phyloP scores from a whole-genome alignment of 164 flowering plant species.

The Magnolia changhungtana region DNA sequence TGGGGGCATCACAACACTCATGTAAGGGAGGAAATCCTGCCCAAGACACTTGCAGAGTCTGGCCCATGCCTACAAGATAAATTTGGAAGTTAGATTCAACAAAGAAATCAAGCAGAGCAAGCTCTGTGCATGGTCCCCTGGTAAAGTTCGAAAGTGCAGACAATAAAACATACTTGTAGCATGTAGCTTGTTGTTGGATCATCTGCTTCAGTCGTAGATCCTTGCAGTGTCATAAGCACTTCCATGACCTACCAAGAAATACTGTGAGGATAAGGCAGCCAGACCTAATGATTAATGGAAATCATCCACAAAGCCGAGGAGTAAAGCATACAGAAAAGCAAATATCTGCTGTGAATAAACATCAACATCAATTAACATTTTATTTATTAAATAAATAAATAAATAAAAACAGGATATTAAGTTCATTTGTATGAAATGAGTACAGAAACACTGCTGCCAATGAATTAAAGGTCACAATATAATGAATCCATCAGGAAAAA shows the following conservation, averaged over 20 bases:
- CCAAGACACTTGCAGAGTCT: conserved; percentile 98
- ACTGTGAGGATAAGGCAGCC: neutral
- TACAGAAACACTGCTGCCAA: neutral
- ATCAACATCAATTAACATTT: neutral
- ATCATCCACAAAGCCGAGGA: neutral
- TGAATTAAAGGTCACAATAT: neutral
- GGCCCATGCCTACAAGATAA: conserved; percentile 83
- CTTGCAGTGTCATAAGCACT: conserved; percentile 95
- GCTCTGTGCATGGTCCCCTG: neutral
- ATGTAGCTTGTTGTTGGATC: conserved; percentile 99
- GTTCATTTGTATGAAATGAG: neutral
- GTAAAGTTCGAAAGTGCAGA: neutral
- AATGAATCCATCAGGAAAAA: neutral
- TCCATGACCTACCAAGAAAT: conserved; percentile 77
- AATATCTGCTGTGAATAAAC: neutral
- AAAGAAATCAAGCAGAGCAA: neutral
- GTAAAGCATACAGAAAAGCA: neutral
- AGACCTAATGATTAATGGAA: neutral
- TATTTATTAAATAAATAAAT: too few species aligned
- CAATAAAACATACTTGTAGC: conserved; percentile 63
- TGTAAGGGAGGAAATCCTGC: conserved; percentile 96
- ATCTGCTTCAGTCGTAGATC: conserved; percentile 91
- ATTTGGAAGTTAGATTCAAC: conserved; percentile 3
- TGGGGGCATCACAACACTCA: conserved; percentile 98
- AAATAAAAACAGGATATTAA: neutral